Evolutionary conservation across 176 grass and related monocot species (phyloP).

Genomic region (Oryza punctata): DNA sequence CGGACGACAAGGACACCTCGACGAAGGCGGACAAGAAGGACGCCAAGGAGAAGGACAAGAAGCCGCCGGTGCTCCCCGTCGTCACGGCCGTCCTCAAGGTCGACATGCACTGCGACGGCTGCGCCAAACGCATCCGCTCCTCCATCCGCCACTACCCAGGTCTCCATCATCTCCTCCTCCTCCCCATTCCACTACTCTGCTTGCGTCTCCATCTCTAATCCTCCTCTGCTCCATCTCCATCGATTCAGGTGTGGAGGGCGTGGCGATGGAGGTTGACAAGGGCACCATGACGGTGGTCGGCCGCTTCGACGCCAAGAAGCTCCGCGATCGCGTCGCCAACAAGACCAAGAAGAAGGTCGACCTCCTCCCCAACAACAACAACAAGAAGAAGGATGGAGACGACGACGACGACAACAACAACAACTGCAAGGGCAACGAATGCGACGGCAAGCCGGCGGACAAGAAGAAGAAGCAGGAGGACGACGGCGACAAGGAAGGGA

Average conservation of each 20-base stretch:
- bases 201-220: neutral
- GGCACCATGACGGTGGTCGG: conserved; percentile 69
- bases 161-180: no score
- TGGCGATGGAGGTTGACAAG: conserved; percentile 61
- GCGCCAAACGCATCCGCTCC: conserved; percentile 54
- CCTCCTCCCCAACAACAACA: conserved; percentile 39
- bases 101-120: conserved; percentile 88
- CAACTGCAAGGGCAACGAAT: neutral
- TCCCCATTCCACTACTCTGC: no score
- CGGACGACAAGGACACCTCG: neutral
- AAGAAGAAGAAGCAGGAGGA: neutral
- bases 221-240: neutral
- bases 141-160: conserved; percentile 68
- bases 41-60: neutral
- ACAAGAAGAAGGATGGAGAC: neutral
- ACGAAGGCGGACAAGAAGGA: neutral
- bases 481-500: neutral
- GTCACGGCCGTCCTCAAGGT: conserved; percentile 72
- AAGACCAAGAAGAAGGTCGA: conserved; percentile 84
- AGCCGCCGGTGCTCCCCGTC: conserved; percentile 23
- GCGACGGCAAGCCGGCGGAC: neutral
- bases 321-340: conserved; percentile 54
- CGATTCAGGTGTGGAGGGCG: conserved; percentile 67
- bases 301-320: conserved; percentile 74
- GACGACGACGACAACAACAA: neutral